Evolutionary conservation across 2,329 filamentous ascomycete species (phyloP), one percentile per base, ranked within the genome.

Genomic region (Rhinocladiella mackenziei): DNA sequence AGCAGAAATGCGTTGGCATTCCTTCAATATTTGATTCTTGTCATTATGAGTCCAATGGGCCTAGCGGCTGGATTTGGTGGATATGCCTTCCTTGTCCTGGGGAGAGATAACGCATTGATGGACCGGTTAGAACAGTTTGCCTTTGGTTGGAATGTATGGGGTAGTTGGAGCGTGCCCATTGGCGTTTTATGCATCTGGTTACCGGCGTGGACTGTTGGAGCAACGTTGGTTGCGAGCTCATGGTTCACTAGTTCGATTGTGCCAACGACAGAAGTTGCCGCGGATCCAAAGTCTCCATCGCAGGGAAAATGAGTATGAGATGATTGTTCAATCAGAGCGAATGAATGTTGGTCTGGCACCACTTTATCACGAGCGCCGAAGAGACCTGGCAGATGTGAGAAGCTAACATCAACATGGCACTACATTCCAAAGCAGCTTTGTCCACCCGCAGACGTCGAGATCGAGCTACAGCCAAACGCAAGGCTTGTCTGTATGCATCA

Each of bases 111-210:
- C 19, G 22, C 45, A 13, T 37, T 89, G 1, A 70, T 71, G 31
- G 66, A 77, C 2, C 73, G 92, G 2, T 65, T 95, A 39, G 74
- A 74, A 19, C 76, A 84, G 61, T 86, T 87, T 1, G 86, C 85
- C 4, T 89, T 92, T 62, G 89, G 86, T 0, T 95, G 89, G 89
- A 78, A 87, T 59, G 81, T 95, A 9, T 89, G 84, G 79, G 87
- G 88, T 1, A 80, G 92, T 76, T 94, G 89, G 71, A 94, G 55
- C 18, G 54, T 89, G 1, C 83, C 86, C 48, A 80, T 95, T 13
- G 80, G 94, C 8, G 76, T 95, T n/a, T 95, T 89, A 86, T 85
- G 88, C 62, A 81, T 95, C 31, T 96, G 89, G 89, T 92, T 88
- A 84, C 89, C 89, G 1, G 88, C 87, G 5, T 96, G 89, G 89